Conservation (phyloP, 1,139 yeast genomes). For the Blastobotrys proliferans region DNA sequence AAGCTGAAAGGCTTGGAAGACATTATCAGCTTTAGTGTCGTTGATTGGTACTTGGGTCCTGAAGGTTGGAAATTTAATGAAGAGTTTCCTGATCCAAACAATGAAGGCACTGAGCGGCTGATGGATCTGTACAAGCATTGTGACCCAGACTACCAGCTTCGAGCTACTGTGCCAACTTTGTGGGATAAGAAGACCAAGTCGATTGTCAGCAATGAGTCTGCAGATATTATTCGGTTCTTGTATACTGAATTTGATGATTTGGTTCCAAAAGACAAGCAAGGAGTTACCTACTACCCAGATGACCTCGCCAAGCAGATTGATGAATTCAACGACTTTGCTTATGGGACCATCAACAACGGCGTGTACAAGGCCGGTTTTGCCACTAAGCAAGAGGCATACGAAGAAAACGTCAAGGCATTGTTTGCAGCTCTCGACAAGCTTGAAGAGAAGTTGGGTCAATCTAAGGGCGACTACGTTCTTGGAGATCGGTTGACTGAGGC, state of each 20-base stretch:
- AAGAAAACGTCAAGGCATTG: conserved; percentile 58
- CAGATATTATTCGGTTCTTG: conserved; percentile 82
- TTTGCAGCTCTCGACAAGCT: conserved; percentile 72
- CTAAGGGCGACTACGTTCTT: conserved; percentile 50
- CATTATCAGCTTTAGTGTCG: conserved; percentile 57
- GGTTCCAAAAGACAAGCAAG: conserved; percentile 42
- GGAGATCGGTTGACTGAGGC: conserved; percentile 81
- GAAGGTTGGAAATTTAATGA: conserved; percentile 83
- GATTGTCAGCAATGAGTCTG: conserved; percentile 85
- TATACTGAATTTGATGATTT: conserved; percentile 62
- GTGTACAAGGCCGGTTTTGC: conserved; percentile 95
- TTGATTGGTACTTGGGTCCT: conserved; percentile 79
- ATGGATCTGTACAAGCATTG: conserved; percentile 73
- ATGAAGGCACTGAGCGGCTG: conserved; percentile 58
- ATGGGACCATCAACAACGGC: conserved; percentile 84
- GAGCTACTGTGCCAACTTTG: conserved; percentile 88
- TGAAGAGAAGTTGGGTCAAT: conserved; percentile 58
- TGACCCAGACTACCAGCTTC: conserved; percentile 67
- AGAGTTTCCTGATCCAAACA: conserved; percentile 50
- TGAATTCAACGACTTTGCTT: conserved; percentile 77
- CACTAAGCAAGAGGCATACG: conserved; percentile 77
- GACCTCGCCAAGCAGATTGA: conserved; percentile 56
- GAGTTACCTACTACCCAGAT: conserved; percentile 62
- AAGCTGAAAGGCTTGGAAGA: conserved; percentile 71
- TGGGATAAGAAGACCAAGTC: conserved; percentile 84